These are phyloP conservation scores for Xerocomellus amylosporus DNA, from an alignment of 768 basidiomycete genomes.

Conservation along the genomic window DNA sequence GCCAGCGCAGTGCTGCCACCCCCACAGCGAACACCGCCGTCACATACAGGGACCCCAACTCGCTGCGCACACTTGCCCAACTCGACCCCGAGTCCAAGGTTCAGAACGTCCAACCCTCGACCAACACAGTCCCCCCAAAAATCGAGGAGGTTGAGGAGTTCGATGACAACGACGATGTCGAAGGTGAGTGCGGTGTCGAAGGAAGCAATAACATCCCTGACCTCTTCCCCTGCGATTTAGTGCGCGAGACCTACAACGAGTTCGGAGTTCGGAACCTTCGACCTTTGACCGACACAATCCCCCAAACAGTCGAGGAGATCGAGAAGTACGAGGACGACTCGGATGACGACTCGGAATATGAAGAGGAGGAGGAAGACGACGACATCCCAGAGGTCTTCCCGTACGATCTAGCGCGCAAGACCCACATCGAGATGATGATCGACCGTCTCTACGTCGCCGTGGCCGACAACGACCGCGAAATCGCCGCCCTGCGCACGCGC, in stretches of 20 bases:
- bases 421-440: neutral
- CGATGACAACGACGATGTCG: neutral
- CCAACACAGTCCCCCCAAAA: neutral
- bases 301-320: neutral
- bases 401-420: neutral
- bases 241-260: neutral
- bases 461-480: constrained; percentile 3
- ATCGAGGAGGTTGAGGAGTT: neutral
- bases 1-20: too few species aligned
- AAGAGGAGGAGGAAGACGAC: neutral
- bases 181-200: neutral
- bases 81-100: neutral
- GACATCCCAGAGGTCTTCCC: neutral
- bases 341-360: too few species aligned
- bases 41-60: neutral
- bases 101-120: neutral
- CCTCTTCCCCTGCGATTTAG: neutral
- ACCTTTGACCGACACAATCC: neutral
- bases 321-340: neutral
- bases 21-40: neutral
- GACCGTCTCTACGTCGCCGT: neutral
- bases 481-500: neutral
- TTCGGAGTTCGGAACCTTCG: neutral
- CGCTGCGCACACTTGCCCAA: neutral
- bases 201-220: neutral